Conservation (phyloP, 1,284 basidiomycete species). For the Melampsora americana region DNA sequence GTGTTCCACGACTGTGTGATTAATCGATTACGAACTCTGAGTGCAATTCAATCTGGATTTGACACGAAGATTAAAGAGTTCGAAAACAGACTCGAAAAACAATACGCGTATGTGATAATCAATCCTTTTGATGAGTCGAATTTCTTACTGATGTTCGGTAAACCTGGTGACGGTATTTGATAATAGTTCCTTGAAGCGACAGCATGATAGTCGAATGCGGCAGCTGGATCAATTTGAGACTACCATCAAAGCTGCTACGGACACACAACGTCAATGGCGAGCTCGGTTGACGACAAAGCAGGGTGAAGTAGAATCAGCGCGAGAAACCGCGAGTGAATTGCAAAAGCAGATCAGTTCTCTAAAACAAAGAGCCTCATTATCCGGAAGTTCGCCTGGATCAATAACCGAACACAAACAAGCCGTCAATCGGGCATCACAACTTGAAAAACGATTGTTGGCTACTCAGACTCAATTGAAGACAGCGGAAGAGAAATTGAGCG, state of each 20-base stretch:
- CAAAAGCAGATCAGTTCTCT: constrained; percentile 67
- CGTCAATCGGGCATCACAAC: constrained; percentile 72
- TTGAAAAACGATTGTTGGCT: constrained; percentile 72
- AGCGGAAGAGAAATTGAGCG: constrained; percentile 75
- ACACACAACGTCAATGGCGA: constrained; percentile 81
- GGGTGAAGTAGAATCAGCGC: constrained; percentile 73
- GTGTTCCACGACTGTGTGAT: constrained; percentile 95
- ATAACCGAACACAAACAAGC: constrained; percentile 63
- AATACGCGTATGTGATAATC: constrained; percentile 58
- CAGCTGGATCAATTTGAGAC: constrained; percentile 90
- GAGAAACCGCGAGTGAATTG: constrained; percentile 74
- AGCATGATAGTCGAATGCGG: constrained; percentile 81
- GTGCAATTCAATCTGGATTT: constrained; percentile 77
- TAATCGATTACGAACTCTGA: constrained; percentile 74
- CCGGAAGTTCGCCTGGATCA: constrained; percentile 56
- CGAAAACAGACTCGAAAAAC: constrained; percentile 69
- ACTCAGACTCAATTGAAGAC: constrained; percentile 75
- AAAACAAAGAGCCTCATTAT: constrained; percentile 57
- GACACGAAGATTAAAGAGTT: constrained; percentile 79
- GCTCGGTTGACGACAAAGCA: constrained; percentile 76
- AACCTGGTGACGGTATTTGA: background rate
- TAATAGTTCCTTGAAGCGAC: constrained; percentile 71
- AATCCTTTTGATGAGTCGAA: background rate
- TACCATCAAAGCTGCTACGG: constrained; percentile 76
- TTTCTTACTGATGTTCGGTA: background rate